Evolutionary conservation across 768 basidiomycete species (phyloP), one percentile per base, ranked within the genome.

Genomic region (Boletellus sp.): DNA sequence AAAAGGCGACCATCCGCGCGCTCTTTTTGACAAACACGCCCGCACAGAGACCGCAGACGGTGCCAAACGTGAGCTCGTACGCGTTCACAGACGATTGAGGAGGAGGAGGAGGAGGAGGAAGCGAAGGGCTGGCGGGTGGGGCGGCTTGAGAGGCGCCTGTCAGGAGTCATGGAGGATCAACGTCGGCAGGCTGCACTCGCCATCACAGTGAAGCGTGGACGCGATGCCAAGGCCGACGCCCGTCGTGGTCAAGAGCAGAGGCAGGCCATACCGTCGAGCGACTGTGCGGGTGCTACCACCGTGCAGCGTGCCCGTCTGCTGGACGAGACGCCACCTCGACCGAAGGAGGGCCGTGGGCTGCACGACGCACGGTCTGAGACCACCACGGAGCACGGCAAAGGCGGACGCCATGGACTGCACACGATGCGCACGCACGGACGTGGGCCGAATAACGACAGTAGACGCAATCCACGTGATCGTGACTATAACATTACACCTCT

Each of bases 11-110:
- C 2, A 80, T 74, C 65, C 85, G 90, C 8, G 85, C 81, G n/a
- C 95, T 94, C 68, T 95, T 97, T 72, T 96, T 97, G 58, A 95
- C 75, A 63, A 98, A 98, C 0, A 98, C 78, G 0, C 95, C 95
- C 0, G 91, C 83, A 60, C 92, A 96, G 36, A 98, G 64, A 0
- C 95, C 95, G 48, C 84, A 80, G 0, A 89, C 84, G 5, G 92
- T 90, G 11, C 95, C 95, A 64, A 97, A 97, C 0, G 84, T 75
- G 23, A 98, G 79, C 57, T 95, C 86, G 61, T 86, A 86, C 17
- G 82, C 50, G 47, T 84, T 89, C n/a, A 96, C 74, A 1, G 81
- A 77, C n/a, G 92, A 93, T 57, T 2, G 87, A 87, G n/a, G n/a
- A n/a, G n/a, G n/a, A n/a, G n/a, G n/a, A n/a, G n/a, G n/a, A 3